Evolutionary conservation across 2,329 filamentous ascomycete species (phyloP).

Genomic region (Ceratocystis harringtonii): DNA sequence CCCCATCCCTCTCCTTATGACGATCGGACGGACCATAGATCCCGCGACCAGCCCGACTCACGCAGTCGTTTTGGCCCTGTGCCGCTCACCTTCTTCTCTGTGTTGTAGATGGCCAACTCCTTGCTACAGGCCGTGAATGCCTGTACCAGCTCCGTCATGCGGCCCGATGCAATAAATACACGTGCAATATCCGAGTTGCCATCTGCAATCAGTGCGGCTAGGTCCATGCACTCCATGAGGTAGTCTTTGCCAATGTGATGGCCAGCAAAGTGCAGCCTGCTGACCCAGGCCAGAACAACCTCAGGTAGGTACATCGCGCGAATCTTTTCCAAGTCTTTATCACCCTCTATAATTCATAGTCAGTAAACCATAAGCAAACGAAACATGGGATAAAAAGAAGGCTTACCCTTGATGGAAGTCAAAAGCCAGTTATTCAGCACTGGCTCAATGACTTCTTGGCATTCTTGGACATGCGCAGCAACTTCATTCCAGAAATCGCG

Average conservation of each 20-base stretch:
- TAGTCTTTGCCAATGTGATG: slow-evolving; percentile 59
- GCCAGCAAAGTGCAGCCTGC: slow-evolving; percentile 64
- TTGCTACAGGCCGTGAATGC: slow-evolving; percentile 65
- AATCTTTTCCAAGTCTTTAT: slow-evolving; percentile 46
- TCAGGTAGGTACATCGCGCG: slow-evolving; percentile 74
- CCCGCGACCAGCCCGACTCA: slow-evolving; percentile 47
- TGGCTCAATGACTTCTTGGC: slow-evolving; percentile 43
- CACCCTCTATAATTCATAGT: slow-evolving; percentile 34
- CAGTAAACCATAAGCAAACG: not conserved
- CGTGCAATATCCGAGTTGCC: slow-evolving; percentile 50
- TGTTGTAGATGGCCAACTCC: slow-evolving; percentile 44
- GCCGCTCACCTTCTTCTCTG: slow-evolving; percentile 35
- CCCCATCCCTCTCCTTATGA: slow-evolving; percentile 15
- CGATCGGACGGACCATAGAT: slow-evolving; percentile 44
- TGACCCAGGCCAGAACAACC: slow-evolving; percentile 68
- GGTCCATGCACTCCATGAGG: slow-evolving; percentile 72
- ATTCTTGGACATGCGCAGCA: slow-evolving; percentile 37
- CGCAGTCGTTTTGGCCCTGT: slow-evolving; percentile 42
- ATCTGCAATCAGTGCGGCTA: slow-evolving; percentile 61
- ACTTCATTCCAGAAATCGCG: slow-evolving; percentile 41
- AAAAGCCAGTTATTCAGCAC: slow-evolving; percentile 52
- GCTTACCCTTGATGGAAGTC: slow-evolving; percentile 39
- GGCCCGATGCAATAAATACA: slow-evolving; percentile 47
- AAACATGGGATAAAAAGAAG: not conserved
- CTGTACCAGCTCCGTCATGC: slow-evolving; percentile 63